Evolutionary conservation across 441 rosid species (phyloP).

Genomic region (Arabidopsis lyrata): DNA sequence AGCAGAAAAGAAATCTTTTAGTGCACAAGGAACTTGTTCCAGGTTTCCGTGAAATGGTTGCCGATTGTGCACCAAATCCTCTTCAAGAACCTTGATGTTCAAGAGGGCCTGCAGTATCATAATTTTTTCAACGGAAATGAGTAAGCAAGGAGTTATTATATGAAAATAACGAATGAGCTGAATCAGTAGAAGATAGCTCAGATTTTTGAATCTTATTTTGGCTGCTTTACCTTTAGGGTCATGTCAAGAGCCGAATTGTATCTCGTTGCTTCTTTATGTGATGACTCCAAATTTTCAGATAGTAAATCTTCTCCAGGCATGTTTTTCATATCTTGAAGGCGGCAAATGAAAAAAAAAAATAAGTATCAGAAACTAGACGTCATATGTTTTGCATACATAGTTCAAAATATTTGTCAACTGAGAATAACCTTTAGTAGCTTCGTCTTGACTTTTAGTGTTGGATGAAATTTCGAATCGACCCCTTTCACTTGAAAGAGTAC

Average conservation of each 20-base stretch:
- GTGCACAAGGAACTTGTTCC: neutral
- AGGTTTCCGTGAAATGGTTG: neutral
- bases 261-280: neutral
- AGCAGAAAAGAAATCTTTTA: neutral
- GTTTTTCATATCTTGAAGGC: constrained; percentile 5
- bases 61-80: neutral
- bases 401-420: neutral
- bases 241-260: constrained; percentile 4
- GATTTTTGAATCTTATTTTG: neutral
- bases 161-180: neutral
- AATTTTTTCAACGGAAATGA: neutral
- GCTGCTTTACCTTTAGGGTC: constrained; percentile 2
- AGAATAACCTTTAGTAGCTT: neutral
- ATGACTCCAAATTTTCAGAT: neutral
- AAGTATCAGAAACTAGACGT: neutral
- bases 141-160: neutral
- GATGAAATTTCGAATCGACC: neutral
- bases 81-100: neutral
- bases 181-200: neutral
- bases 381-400: neutral
- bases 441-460: neutral
- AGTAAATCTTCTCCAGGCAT: neutral
- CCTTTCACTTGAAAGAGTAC: neutral
- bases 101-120: neutral
- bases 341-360: neutral